Conservation (phyloP, 805 yeast genomes). For the Torulaspora microellipsoides region DNA sequence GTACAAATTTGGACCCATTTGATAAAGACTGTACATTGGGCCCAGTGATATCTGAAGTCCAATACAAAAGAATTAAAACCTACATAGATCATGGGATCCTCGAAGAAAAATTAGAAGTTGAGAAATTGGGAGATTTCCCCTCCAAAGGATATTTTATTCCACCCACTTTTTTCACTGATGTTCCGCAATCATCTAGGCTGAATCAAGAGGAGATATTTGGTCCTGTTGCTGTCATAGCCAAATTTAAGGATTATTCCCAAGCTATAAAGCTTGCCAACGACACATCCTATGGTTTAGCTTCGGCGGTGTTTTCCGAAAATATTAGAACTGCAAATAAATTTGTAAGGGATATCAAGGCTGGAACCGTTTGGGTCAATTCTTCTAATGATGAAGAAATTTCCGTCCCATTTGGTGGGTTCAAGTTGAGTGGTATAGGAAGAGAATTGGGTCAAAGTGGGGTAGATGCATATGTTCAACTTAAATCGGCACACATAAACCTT, state of each 20-base stretch:
- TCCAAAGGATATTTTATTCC: constrained; percentile 35
- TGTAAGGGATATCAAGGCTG: constrained; percentile 60
- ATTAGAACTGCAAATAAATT: constrained; percentile 57
- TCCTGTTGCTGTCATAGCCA: constrained; percentile 39
- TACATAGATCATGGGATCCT: constrained; percentile 42
- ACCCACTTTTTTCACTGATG: constrained; percentile 42
- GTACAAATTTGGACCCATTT: constrained; percentile 49
- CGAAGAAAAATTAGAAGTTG: constrained; percentile 41
- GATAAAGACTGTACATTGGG: constrained; percentile 39
- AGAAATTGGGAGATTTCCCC: constrained; percentile 32
- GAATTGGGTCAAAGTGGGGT: constrained; percentile 76
- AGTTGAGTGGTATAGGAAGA: constrained; percentile 75
- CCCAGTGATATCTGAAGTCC: constrained; percentile 48
- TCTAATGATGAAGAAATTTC: constrained; percentile 59
- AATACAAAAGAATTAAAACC: constrained; percentile 41
- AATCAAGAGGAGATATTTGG: constrained; percentile 44
- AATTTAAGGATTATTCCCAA: constrained; percentile 37
- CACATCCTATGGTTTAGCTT: constrained; percentile 40
- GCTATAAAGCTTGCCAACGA: constrained; percentile 40
- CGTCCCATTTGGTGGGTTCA: constrained; percentile 80
- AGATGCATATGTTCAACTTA: constrained; percentile 63
- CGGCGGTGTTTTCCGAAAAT: constrained; percentile 61
- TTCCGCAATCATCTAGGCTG: constrained; percentile 35
- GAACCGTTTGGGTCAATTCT: constrained; percentile 66
- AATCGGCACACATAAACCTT: constrained; percentile 58